Evolutionary conservation across 768 basidiomycete genomes (phyloP).

Genomic region (Leccinum disarticulatum): DNA sequence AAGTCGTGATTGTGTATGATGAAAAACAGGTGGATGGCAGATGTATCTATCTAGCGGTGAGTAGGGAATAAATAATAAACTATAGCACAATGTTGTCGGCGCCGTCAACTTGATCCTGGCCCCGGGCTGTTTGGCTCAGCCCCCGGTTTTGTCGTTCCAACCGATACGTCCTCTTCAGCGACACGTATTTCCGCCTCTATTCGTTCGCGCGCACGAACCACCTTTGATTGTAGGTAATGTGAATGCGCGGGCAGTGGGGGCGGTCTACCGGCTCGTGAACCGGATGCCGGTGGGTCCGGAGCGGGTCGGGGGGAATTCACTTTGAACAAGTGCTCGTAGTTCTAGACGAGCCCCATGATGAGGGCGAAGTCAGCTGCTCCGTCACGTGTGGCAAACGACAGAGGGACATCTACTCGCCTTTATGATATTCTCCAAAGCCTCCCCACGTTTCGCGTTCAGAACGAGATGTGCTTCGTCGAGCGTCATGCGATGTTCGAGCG

Average conservation of each 20-base stretch:
- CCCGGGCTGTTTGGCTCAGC: slow-evolving; percentile 17
- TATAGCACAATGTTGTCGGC: slow-evolving; percentile 4
- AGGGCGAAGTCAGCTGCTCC: not conserved
- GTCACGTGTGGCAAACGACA: not conserved
- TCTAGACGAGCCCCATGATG: slow-evolving; percentile 44
- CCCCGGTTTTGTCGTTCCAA: slow-evolving; percentile 18
- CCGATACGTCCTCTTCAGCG: slow-evolving; percentile 23
- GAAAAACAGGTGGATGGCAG: slow-evolving; percentile 19
- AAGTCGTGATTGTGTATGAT: slow-evolving; percentile 15
- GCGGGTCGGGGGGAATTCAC: slow-evolving; percentile 75
- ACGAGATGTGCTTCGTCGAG: slow-evolving; percentile 94
- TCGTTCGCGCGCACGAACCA: slow-evolving; percentile 91
- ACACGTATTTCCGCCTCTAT: slow-evolving; percentile 80
- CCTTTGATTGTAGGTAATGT: slow-evolving; percentile 95
- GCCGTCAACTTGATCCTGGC: slow-evolving; percentile 24
- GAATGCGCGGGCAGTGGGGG: slow-evolving; percentile 55
- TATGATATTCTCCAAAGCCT: slow-evolving; percentile 63
- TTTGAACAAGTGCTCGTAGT: slow-evolving; percentile 92
- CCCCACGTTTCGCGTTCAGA: slow-evolving; percentile 80
- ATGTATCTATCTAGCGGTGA: slow-evolving; percentile 21
- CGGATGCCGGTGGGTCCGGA: slow-evolving; percentile 44
- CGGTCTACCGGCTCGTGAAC: slow-evolving; percentile 40
- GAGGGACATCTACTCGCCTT: slow-evolving; percentile 50
- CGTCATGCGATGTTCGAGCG: slow-evolving; percentile 87
- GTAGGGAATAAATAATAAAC: slow-evolving; percentile 17